Percentiles rank a stretch among this genome's conserved stretches.
Conservation (phyloP, 495 filamentous ascomycete species). For the Talaromyces stipitatus region DNA sequence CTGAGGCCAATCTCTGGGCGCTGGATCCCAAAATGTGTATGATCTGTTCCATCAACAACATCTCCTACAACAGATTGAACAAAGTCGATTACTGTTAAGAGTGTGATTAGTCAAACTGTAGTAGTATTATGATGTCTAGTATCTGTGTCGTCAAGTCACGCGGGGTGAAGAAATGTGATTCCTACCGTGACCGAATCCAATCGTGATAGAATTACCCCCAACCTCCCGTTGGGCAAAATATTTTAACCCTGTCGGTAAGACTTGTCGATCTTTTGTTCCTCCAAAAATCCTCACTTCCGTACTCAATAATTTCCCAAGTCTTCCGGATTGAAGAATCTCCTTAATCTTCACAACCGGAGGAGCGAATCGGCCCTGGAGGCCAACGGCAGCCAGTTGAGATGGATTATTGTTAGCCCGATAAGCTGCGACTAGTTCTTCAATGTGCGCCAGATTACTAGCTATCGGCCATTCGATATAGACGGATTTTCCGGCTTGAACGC, state of each 20-base stretch:
- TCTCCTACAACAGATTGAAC: conserved; percentile 9
- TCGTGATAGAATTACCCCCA: neutral
- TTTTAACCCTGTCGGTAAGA: neutral
- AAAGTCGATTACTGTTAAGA: conserved; percentile 3
- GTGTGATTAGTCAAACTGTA: neutral
- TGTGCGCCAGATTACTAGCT: conserved; percentile 14
- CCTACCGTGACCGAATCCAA: neutral
- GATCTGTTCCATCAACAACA: conserved; percentile 5
- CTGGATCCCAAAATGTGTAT: conserved; percentile 5
- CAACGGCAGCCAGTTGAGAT: neutral
- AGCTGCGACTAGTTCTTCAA: neutral
- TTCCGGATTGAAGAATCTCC: neutral
- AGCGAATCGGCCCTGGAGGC: neutral
- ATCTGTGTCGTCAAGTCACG: too few species aligned
- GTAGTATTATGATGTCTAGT: too few species aligned
- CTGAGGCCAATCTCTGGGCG: conserved; percentile 4
- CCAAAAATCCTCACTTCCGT: neutral
- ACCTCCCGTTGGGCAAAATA: neutral
- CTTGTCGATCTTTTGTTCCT: neutral
- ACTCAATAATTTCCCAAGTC: neutral
- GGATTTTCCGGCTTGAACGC: conserved; percentile 46
- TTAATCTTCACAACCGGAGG: neutral
- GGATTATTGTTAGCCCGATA: neutral
- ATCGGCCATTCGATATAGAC: conserved; percentile 55
- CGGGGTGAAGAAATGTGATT: neutral